A percentile compares a stretch with the other conserved stretches of the same genome.
Evolutionary conservation across 2,329 filamentous ascomycete genomes (phyloP).

Genomic region (Monosporascus sp.): DNA sequence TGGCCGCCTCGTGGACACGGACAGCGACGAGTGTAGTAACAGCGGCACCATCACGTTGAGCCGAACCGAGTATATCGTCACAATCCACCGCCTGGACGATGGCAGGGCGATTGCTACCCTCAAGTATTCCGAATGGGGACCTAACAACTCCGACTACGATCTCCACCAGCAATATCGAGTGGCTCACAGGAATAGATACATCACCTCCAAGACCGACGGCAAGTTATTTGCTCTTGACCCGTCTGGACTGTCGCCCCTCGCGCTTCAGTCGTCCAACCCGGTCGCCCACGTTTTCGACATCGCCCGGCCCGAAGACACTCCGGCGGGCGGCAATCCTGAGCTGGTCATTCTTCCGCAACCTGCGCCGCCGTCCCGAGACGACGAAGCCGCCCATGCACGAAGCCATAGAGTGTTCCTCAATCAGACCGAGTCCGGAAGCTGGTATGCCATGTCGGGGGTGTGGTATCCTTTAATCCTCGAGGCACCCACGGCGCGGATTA

Average conservation of each 20-base stretch:
- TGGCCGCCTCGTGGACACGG: conserved; percentile 56
- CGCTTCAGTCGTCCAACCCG: conserved; percentile 66
- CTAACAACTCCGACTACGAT: conserved; percentile 87
- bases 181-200: conserved; percentile 82
- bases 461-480: conserved; percentile 83
- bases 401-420: conserved; percentile 76
- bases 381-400: conserved; percentile 46
- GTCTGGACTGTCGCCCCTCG: conserved; percentile 54
- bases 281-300: conserved; percentile 89
- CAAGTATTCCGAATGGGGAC: conserved; percentile 89
- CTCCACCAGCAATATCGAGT: conserved; percentile 75
- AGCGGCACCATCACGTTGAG: conserved; percentile 78
- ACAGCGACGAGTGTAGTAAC: conserved; percentile 71
- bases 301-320: conserved; percentile 65
- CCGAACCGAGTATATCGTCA: conserved; percentile 83
- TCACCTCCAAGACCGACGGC: conserved; percentile 83
- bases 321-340: conserved; percentile 61
- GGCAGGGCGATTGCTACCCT: conserved; percentile 80
- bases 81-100: conserved; percentile 70
- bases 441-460: conserved; percentile 88
- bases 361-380: conserved; percentile 52
- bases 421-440: conserved; percentile 77
- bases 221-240: conserved; percentile 74
- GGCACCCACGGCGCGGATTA: conserved; percentile 45
- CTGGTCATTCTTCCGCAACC: conserved; percentile 86